Evolutionary conservation across 176 grass and related monocot species (phyloP).

Genomic region (Dactylis glomerata): DNA sequence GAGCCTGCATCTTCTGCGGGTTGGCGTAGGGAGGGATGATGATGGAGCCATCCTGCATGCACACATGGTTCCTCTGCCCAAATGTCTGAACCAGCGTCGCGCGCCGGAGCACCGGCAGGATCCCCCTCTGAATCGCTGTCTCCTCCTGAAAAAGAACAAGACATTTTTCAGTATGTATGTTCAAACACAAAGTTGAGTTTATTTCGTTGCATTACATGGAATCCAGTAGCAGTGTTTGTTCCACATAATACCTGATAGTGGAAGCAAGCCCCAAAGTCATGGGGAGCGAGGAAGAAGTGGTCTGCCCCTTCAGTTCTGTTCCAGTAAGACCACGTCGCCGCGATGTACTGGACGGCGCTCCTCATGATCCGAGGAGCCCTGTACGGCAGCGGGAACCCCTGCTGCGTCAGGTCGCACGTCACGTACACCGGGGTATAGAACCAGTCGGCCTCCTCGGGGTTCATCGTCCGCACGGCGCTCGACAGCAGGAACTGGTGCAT

Average conservation of each 20-base stretch:
- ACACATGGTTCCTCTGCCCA: conserved; percentile 61
- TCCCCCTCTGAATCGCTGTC: conserved; percentile 44
- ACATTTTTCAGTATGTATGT: not conserved
- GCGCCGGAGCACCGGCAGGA: conserved; percentile 48
- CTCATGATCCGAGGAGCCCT: conserved; percentile 62
- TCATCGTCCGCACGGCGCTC: conserved; percentile 55
- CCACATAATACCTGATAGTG: conserved; percentile 33
- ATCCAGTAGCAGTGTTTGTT: not conserved
- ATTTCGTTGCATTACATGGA: not conserved
- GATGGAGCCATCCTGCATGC: conserved; percentile 55
- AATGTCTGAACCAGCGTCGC: conserved; percentile 68
- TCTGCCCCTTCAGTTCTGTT: conserved; percentile 54
- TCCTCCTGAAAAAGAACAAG: conserved; percentile 27
- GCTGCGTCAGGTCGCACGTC: conserved; percentile 55
- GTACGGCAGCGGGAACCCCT: conserved; percentile 62
- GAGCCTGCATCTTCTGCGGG: conserved; percentile 55
- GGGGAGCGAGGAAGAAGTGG: conserved; percentile 54
- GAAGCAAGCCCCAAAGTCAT: conserved; percentile 63
- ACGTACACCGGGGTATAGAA: conserved; percentile 61
- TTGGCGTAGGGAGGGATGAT: conserved; percentile 57
- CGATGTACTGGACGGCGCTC: conserved; percentile 48
- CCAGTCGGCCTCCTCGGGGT: conserved; percentile 60
- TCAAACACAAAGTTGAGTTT: not conserved
- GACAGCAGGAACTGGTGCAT: conserved; percentile 62
- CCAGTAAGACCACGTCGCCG: conserved; percentile 58